Evolutionary conservation across 805 yeast species (phyloP).

Genomic region (Ogataea neopini): DNA sequence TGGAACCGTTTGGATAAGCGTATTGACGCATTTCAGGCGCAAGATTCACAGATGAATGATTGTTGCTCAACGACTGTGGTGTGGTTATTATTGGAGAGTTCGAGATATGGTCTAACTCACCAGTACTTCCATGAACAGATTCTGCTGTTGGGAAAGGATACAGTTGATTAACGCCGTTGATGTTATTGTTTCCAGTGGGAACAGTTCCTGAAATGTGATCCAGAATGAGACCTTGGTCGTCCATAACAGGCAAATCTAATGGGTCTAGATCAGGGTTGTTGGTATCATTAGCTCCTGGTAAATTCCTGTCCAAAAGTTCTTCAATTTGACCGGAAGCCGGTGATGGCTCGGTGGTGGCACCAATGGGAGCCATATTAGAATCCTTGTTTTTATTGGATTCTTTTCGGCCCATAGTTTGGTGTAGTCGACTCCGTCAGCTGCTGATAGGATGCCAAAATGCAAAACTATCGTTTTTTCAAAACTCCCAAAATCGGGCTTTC

Average conservation of each 20-base stretch:
- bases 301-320: slow-evolving; percentile 11
- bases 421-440: not conserved
- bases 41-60: slow-evolving; percentile 10
- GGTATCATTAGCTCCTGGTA: not conserved
- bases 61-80: slow-evolving; percentile 8
- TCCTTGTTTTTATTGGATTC: not conserved
- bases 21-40: slow-evolving; percentile 1
- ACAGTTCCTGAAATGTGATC: slow-evolving; percentile 15
- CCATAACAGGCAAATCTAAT: slow-evolving; percentile 6
- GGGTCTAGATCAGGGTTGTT: slow-evolving; percentile 1
- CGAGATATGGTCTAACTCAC: slow-evolving; percentile 10
- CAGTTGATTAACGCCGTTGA: slow-evolving; percentile 1
- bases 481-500: not conserved
- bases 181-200: slow-evolving; percentile 3
- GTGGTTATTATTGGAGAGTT: slow-evolving; percentile 16
- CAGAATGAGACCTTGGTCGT: slow-evolving; percentile 12
- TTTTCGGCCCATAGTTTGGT: not conserved
- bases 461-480: not conserved
- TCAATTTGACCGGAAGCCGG: slow-evolving; percentile 12
- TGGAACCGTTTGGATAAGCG: slow-evolving; percentile 12
- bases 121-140: slow-evolving; percentile 7
- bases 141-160: slow-evolving; percentile 17
- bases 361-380: slow-evolving; percentile 1
- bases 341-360: not conserved
- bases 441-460: not conserved